These are phyloP conservation scores for Eleusine coracana DNA, from an alignment of 176 grass and related monocot species.

Conservation along the genomic window DNA sequence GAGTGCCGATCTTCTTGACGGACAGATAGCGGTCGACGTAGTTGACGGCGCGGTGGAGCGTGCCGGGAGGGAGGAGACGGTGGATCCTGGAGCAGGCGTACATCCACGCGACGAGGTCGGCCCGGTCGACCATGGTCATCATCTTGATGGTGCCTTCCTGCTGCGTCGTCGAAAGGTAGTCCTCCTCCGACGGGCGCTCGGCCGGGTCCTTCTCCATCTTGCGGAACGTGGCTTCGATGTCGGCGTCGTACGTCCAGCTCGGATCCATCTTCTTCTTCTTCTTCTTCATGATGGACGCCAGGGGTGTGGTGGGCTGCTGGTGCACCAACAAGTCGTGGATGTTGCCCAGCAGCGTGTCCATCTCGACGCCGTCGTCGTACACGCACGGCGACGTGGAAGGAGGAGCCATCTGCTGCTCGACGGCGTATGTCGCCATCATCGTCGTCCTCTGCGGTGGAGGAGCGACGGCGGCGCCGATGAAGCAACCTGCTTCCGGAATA, in stretches of 20 bases:
- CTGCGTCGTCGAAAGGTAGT: neutral
- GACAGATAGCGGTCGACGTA: constrained; percentile 26
- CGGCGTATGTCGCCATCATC: no score
- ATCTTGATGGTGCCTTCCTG: no score
- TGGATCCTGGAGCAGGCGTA: neutral
- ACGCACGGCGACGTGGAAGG: neutral
- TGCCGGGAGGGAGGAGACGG: no score
- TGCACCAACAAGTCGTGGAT: neutral
- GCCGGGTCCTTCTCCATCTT: neutral
- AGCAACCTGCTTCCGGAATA: no score
- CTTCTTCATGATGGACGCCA: no score
- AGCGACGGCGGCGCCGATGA: neutral
- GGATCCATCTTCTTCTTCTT: no score
- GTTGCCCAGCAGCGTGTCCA: no score
- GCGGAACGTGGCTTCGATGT: neutral
- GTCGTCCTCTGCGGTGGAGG: no score
- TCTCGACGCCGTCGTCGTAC: neutral
- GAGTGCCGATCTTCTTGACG: neutral
- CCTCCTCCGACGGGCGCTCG: neutral
- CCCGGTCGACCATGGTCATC: neutral
- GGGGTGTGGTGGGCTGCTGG: no score
- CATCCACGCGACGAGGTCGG: constrained; percentile 4
- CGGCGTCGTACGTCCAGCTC: neutral
- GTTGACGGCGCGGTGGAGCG: constrained; percentile 12
- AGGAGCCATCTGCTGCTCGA: neutral